Conservation (phyloP, 129 eudicot species). For the Lonicera japonica region DNA sequence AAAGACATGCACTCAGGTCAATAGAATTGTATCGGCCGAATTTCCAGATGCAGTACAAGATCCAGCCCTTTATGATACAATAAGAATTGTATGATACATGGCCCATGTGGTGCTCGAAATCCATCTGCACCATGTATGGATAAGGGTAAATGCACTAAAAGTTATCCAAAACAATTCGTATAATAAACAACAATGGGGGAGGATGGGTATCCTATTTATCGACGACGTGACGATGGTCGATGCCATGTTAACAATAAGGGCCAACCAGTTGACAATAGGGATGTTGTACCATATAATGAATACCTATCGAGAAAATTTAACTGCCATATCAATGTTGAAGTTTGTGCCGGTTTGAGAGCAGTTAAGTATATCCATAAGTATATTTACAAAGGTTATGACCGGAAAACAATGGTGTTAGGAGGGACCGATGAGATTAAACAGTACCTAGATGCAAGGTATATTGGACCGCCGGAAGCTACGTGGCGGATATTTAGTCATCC, state of each 20-base stretch:
- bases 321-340: background rate
- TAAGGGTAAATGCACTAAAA: background rate
- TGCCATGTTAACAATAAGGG: no score
- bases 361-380: background rate
- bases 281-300: background rate
- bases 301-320: no score
- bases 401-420: background rate
- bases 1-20: background rate
- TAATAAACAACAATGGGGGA: background rate
- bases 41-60: background rate
- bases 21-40: background rate
- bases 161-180: background rate
- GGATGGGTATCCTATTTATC: background rate
- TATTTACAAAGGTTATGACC: background rate
- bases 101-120: background rate
- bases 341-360: background rate
- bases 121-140: background rate
- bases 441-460: background rate
- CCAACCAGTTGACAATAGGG: background rate
- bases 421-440: background rate
- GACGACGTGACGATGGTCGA: background rate
- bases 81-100: background rate
- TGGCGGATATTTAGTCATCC: background rate
- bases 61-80: background rate
- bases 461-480: background rate